Percentiles rank a stretch among this genome's conserved stretches.
Conservation (phyloP, 2,329 filamentous ascomycete species). For the Podosphaera aphanis region DNA sequence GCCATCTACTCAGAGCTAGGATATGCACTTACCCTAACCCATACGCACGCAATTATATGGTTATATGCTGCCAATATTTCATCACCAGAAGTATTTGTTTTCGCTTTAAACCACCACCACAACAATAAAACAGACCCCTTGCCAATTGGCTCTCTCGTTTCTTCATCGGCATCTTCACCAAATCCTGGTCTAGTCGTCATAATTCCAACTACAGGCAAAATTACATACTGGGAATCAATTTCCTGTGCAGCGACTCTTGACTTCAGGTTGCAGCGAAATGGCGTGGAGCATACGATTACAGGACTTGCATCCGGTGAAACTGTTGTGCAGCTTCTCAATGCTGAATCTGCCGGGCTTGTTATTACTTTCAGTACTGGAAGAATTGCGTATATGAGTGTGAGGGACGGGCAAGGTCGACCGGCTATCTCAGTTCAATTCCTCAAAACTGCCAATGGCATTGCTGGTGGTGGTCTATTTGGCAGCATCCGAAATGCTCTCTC, state of each 20-base stretch:
- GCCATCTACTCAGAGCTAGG: slow-evolving; percentile 40
- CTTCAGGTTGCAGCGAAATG: slow-evolving; percentile 53
- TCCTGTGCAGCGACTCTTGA: slow-evolving; percentile 68
- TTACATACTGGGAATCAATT: slow-evolving; percentile 90
- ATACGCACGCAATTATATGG: slow-evolving; percentile 72
- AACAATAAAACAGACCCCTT: slow-evolving; percentile 44
- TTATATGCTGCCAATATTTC: slow-evolving; percentile 49
- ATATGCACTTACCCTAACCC: slow-evolving; percentile 61
- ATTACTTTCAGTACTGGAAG: slow-evolving; percentile 68
- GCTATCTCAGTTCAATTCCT: slow-evolving; percentile 58
- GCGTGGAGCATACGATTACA: slow-evolving; percentile 50
- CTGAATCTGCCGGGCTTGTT: slow-evolving; percentile 67
- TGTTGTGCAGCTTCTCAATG: slow-evolving; percentile 54
- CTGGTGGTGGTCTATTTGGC: slow-evolving; percentile 48
- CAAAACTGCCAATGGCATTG: slow-evolving; percentile 31
- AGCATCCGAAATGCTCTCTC: slow-evolving; percentile 58
- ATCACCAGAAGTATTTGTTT: slow-evolving; percentile 55
- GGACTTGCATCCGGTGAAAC: slow-evolving; percentile 60
- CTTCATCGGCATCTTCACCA: slow-evolving; percentile 50
- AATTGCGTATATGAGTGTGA: slow-evolving; percentile 63
- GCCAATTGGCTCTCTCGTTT: slow-evolving; percentile 64
- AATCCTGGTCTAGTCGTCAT: slow-evolving; percentile 74
- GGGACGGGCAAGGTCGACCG: slow-evolving; percentile 70
- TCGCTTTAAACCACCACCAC: slow-evolving; percentile 53
- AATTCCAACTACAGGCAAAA: slow-evolving; percentile 59